Evolutionary conservation across 192 early-diverging fungal species (phyloP), one percentile per base, ranked within the genome.

Genomic region (Diversispora eburnea): DNA sequence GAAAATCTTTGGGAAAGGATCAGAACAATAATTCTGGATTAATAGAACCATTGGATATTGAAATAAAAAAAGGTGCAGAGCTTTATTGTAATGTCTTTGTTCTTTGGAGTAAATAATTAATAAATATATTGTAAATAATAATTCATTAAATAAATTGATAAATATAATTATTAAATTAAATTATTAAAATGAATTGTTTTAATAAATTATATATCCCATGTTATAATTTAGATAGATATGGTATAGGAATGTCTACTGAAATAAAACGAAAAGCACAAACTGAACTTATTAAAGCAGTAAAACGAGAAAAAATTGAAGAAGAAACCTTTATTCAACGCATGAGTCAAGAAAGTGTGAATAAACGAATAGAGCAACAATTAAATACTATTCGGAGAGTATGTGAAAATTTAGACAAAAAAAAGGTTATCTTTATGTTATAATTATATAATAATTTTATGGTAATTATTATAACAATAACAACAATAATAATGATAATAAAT

Each of bases 221-320:
- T 33, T 33, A 33, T 33, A 33, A 33, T 7, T 33, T 58, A 81
- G 80, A 73, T 20, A 57, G 78, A 52, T 33, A 58, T n/a, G 82
- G 82, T 55, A 49, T 84, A 9, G 82, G 82, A 45, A 66, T 79
- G 74, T 77, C 76, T 19, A 60, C 73, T 10, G 51, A 72, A 22
- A 8, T 79, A n/a, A 83, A 82, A 48, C 66, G 75, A 2, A 46
- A 51, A 33, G 43, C 56, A 22, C 54, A 77, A 41, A 67, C 63
- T 43, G 58, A 77, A 60, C 47, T 72, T 6, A 70, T 62, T 19
- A 25, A 54, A 48, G 72, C 58, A 47, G 52, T 49, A 5, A 79
- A 81, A 59, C 72, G 63, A 58, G 8, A 25, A 17, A 73, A 55
- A 62, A 33, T 77, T 33, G 76, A 77, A 54, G 76, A 77, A 19